These are phyloP conservation scores for Macadamia integrifolia DNA, from an alignment of 164 flowering plant genomes.

Conservation along the genomic window DNA sequence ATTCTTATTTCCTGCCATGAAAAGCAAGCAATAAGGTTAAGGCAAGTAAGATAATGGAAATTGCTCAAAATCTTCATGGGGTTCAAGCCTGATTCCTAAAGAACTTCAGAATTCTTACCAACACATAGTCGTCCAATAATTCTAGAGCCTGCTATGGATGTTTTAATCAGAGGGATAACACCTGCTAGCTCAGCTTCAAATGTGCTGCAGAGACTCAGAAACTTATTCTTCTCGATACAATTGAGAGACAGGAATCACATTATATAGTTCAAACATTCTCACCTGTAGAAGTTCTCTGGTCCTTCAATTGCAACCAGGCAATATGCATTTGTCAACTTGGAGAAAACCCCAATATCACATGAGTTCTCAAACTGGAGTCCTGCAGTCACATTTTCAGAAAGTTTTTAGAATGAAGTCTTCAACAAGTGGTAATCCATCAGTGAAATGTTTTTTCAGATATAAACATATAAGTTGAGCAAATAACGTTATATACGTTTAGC, in stretches of 20 bases:
- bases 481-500: too few relatives aligned
- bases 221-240: background rate
- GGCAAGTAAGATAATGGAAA: background rate
- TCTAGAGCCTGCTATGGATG: constrained; percentile 83
- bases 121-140: constrained; percentile 82
- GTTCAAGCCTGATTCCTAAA: background rate
- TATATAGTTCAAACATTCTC: background rate
- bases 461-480: too few relatives aligned
- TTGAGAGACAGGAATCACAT: background rate
- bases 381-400: constrained; percentile 9
- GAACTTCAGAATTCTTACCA: constrained; percentile 35
- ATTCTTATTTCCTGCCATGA: constrained; percentile 69
- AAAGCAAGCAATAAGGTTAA: background rate
- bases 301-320: constrained; percentile 92
- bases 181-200: constrained; percentile 84
- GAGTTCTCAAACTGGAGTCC: constrained; percentile 75
- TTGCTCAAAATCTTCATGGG: background rate
- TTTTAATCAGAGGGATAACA: constrained; percentile 84
- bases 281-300: constrained; percentile 90
- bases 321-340: constrained; percentile 78
- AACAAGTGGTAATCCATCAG: too few relatives aligned
- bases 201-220: constrained; percentile 33
- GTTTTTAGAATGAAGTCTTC: too few relatives aligned
- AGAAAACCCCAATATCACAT: constrained; percentile 74
- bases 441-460: too few relatives aligned